Base-by-base conservation (phyloP, 179 eudicot genomes). In the Beta macrorhiza region DNA sequence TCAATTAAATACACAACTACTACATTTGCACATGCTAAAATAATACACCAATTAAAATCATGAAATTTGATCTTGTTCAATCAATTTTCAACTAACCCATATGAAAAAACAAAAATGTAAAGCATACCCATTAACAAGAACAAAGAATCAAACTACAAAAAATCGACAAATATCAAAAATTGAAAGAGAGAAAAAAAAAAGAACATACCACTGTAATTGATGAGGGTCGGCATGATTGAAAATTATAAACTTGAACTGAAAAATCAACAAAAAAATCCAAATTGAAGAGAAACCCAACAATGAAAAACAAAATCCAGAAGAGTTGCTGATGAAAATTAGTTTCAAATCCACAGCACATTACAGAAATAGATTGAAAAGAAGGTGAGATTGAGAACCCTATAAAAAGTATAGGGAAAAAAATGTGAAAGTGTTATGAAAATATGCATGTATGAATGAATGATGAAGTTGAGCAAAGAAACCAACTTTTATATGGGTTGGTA, bases 131-230 rank as follows among this genome's bases (percentile, higher is more conserved):
- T 0, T 3, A 29, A 77, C 4, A 4, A 77, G 25, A 64, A 7
- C 16, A 47, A 32, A 32, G 16, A 70, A 14, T 5, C 19, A 15
- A 15, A 37, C 5, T 3, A 56, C 19, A 12, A 69, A 7, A 45
- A 16, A 20, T 5, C 62, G 25, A 17, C 62, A 58, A 32, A 16
- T n/a, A 67, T 76, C 69, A 71, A 19, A 53, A 52, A 19, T 10
- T 17, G 8, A 22, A 47, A n/a, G 7, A 20, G 67, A 42, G 67
- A 44, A 53, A 16, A 59, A 59, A 65, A 57, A 61, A 51, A 42
- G 4, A 42, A 81, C 85, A 74, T 87, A 87, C 89, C 89, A 68
- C 78, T 47, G 76, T 82, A 84, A 78, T 87, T 80, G 69, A 87
- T 70, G 79, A 84, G 82, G 12, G 82, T 76, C 5, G 89, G 77